Conservation (phyloP, 345 rosid species). For the Aquilaria malaccensis region DNA sequence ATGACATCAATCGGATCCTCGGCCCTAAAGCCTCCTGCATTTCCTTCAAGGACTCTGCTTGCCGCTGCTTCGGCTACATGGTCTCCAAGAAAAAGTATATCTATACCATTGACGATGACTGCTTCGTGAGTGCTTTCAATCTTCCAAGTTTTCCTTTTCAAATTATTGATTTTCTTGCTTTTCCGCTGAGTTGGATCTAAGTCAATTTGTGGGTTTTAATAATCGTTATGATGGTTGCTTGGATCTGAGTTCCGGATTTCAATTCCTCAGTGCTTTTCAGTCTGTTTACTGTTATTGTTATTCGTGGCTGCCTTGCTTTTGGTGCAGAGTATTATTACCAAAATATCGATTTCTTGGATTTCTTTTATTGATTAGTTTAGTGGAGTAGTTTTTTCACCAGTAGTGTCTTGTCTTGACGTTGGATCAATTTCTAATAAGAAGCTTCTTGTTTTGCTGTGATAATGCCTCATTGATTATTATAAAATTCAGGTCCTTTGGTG, state of each 20-base stretch:
- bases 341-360: too few species aligned
- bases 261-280: background rate
- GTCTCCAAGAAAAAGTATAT: constrained; percentile 96
- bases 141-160: background rate
- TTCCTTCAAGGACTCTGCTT: constrained; percentile 95
- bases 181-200: constrained; percentile 12
- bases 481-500: too few species aligned
- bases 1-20: constrained; percentile 75
- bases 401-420: too few species aligned
- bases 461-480: too few species aligned
- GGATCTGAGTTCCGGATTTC: background rate
- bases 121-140: constrained; percentile 56
- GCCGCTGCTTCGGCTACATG: constrained; percentile 98
- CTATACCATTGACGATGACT: constrained; percentile 95
- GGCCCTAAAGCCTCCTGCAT: constrained; percentile 96
- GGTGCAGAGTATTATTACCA: too few species aligned
- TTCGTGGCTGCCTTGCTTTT: too few species aligned
- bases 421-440: too few species aligned
- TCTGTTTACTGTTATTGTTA: background rate
- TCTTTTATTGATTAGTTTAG: too few species aligned
- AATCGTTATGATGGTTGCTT: background rate
- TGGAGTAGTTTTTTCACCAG: too few species aligned
- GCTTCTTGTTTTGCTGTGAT: too few species aligned
- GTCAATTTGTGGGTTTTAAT: background rate
- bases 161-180: background rate